Evolutionary conservation across 495 filamentous ascomycete genomes (phyloP).

Genomic region (Penicillium subrubescens): DNA sequence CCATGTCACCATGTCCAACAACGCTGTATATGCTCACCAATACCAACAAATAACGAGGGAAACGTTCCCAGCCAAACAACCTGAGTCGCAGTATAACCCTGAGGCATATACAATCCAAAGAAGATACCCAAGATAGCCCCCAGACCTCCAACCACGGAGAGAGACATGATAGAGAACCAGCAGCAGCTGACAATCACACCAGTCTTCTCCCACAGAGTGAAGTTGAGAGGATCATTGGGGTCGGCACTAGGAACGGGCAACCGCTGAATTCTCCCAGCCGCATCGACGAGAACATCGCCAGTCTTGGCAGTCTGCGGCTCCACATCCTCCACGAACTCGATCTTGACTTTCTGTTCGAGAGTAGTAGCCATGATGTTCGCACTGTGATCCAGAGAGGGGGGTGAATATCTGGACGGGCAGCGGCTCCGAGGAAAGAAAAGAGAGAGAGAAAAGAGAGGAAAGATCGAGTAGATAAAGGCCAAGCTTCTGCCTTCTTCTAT

Average conservation of each 20-base stretch:
- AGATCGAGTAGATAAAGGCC: not conserved
- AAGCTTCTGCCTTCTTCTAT: not conserved
- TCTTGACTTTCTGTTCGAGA: slow-evolving; percentile 19
- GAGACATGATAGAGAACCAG: slow-evolving; percentile 42
- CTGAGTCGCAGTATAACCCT: slow-evolving; percentile 29
- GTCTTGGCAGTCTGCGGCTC: not conserved
- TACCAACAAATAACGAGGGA: slow-evolving; percentile 36
- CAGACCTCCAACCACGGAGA: slow-evolving; percentile 35
- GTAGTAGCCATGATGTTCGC: slow-evolving; percentile 3
- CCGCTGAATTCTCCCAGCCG: slow-evolving; percentile 26
- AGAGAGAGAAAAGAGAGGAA: not conserved
- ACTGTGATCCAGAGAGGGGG: not conserved
- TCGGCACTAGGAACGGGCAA: slow-evolving; percentile 37
- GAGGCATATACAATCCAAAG: slow-evolving; percentile 29
- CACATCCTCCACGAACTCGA: slow-evolving; percentile 30
- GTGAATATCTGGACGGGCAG: slow-evolving; percentile 5
- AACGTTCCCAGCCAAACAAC: slow-evolving; percentile 38
- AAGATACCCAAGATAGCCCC: slow-evolving; percentile 34
- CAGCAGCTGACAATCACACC: slow-evolving; percentile 38
- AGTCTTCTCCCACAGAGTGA: slow-evolving; percentile 33
- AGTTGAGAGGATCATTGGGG: slow-evolving; percentile 42
- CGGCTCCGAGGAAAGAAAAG: slow-evolving; percentile 4
- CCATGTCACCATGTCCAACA: not conserved
- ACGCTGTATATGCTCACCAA: slow-evolving; percentile 22
- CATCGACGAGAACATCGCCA: slow-evolving; percentile 27